These are phyloP conservation scores for Triticum aestivum DNA, from an alignment of 176 grass and related monocot genomes.

Conservation along the genomic window IWGSC_CS_RefSeq_v2.1 NC_057798.1:222864351-222864850, in stretches of 20 bases:
- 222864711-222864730: constrained; percentile 32
- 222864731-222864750: constrained; percentile 31
- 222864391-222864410: background rate
- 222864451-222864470: background rate
- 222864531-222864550: too few species aligned
- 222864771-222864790: too few species aligned
- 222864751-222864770: background rate
- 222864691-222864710: constrained; percentile 57
- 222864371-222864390: background rate
- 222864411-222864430: background rate
- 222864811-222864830: background rate
- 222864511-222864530: background rate
- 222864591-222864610: background rate
- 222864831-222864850: constrained; percentile 8
- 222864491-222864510: background rate
- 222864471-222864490: background rate
- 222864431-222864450: background rate
- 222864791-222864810: background rate
- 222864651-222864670: constrained; percentile 41
- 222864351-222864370: too few species aligned
- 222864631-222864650: constrained; percentile 27
- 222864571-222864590: too few species aligned
- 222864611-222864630: too few species aligned
- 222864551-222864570: background rate
- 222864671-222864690: constrained; percentile 35